Evolutionary conservation across 2,329 filamentous ascomycete genomes (phyloP).

Genomic region (Calonectria pseudoturangicola): DNA sequence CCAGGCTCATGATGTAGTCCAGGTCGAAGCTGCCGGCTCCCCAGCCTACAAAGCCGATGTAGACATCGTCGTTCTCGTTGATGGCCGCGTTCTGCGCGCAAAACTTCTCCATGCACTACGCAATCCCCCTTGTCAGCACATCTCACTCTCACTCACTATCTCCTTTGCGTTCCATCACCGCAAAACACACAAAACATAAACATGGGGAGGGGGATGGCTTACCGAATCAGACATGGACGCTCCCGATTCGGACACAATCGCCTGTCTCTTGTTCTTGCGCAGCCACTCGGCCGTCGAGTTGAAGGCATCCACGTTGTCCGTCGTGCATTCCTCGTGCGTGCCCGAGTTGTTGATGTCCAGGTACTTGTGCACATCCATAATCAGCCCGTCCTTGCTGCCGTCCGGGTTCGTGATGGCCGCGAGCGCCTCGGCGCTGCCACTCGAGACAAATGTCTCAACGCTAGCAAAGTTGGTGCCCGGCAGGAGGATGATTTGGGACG

Average conservation of each 20-base stretch:
- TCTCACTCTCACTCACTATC: too few relatives aligned
- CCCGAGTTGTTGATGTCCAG: slow-evolving; percentile 75
- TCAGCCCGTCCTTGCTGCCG: slow-evolving; percentile 72
- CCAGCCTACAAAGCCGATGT: slow-evolving; percentile 68
- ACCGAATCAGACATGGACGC: slow-evolving; percentile 65
- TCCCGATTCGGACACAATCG: slow-evolving; percentile 72
- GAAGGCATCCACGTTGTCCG: slow-evolving; percentile 71
- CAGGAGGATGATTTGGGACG: slow-evolving; percentile 75
- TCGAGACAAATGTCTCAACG: slow-evolving; percentile 68
- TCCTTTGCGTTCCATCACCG: too few relatives aligned
- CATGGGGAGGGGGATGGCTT: slow-evolving; percentile 39
- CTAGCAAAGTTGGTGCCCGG: slow-evolving; percentile 77
- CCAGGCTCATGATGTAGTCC: slow-evolving; percentile 65
- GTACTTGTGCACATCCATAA: slow-evolving; percentile 78
- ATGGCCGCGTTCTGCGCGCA: slow-evolving; percentile 69
- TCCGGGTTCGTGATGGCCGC: slow-evolving; percentile 75
- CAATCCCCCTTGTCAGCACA: too few relatives aligned
- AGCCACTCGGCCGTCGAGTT: slow-evolving; percentile 67
- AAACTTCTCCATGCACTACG: slow-evolving; percentile 65
- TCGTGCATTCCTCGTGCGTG: slow-evolving; percentile 70
- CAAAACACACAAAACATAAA: too few relatives aligned
- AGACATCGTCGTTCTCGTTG: slow-evolving; percentile 67
- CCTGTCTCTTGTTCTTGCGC: slow-evolving; percentile 67
- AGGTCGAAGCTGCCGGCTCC: slow-evolving; percentile 66
- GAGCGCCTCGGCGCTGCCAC: slow-evolving; percentile 71